Evolutionary conservation across 2,329 filamentous ascomycete species (phyloP).

Genomic region (Aspergillus melleus): DNA sequence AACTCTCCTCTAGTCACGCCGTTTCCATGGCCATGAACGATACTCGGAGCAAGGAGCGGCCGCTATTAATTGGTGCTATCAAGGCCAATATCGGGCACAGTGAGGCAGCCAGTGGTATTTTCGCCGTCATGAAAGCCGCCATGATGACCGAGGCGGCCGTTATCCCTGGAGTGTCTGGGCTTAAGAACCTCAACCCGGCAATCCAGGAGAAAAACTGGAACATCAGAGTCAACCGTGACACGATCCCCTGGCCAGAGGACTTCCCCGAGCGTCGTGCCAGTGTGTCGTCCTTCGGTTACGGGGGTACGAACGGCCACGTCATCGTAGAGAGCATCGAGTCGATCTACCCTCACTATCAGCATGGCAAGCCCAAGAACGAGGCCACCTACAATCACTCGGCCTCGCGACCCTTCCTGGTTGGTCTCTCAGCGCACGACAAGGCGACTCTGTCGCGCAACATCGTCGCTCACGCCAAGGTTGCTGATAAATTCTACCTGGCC

Average conservation of each 20-base stretch:
- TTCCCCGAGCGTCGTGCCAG: conserved; percentile 21
- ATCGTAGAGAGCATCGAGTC: conserved; percentile 32
- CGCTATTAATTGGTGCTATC: conserved; percentile 20
- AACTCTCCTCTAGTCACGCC: conserved; percentile 9
- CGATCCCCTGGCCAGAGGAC: neutral
- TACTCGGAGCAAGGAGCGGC: neutral
- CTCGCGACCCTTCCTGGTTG: neutral
- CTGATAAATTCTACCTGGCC: neutral
- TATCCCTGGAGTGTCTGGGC: conserved; percentile 26
- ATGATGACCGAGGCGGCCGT: conserved; percentile 22
- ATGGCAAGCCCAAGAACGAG: neutral
- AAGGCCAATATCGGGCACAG: conserved; percentile 33
- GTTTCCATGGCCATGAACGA: conserved; percentile 14
- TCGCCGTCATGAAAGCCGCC: conserved; percentile 24
- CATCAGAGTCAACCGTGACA: neutral
- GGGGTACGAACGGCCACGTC: conserved; percentile 35
- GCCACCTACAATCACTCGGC: neutral
- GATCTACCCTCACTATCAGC: neutral
- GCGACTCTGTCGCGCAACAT: neutral
- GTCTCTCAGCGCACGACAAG: neutral
- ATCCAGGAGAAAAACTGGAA: conserved; percentile 1
- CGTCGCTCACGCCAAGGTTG: neutral
- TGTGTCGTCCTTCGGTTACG: conserved; percentile 42
- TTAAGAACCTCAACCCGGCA: conserved; percentile 23
- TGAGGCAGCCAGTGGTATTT: conserved; percentile 25